Evolutionary conservation across 305 asterid species (phyloP).

Genomic region (Fraxinus dipetala): DNA sequence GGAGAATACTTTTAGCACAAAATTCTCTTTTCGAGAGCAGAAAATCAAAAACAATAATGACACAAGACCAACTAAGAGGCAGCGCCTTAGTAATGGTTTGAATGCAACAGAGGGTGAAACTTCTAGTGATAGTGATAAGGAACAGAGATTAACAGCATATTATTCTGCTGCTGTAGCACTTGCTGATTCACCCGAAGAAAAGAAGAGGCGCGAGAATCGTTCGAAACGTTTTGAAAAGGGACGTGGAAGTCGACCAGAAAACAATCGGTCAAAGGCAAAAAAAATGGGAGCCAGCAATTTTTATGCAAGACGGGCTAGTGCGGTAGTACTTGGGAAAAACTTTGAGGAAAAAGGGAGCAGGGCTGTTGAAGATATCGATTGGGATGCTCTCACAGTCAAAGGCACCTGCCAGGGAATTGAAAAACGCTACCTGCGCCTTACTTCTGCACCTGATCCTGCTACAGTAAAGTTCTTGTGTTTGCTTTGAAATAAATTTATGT

Average conservation of each 20-base stretch:
- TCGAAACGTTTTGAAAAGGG: constrained; percentile 90
- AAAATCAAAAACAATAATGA: constrained; percentile 41
- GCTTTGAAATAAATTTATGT: constrained; percentile 18
- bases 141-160: constrained; percentile 63
- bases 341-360: constrained; percentile 73
- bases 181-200: constrained; percentile 84
- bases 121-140: constrained; percentile 92
- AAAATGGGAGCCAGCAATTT: constrained; percentile 44
- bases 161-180: constrained; percentile 67
- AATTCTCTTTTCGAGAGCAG: constrained; percentile 52
- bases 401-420: constrained; percentile 96
- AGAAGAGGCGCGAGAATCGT: constrained; percentile 83
- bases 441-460: constrained; percentile 99
- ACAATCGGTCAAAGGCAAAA: constrained; percentile 44
- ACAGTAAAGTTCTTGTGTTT: constrained; percentile 52
- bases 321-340: constrained; percentile 56
- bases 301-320: constrained; percentile 61
- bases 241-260: constrained; percentile 55
- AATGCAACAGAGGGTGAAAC: constrained; percentile 48
- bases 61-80: constrained; percentile 79
- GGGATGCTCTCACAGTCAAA: constrained; percentile 94
- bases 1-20: constrained; percentile 43
- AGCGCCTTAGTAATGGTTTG: constrained; percentile 55
- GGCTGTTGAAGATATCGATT: constrained; percentile 98
- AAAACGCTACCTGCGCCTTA: constrained; percentile 94